Conservation (phyloP, 148 eudicot species). For the Suaeda aralocaspica region DNA sequence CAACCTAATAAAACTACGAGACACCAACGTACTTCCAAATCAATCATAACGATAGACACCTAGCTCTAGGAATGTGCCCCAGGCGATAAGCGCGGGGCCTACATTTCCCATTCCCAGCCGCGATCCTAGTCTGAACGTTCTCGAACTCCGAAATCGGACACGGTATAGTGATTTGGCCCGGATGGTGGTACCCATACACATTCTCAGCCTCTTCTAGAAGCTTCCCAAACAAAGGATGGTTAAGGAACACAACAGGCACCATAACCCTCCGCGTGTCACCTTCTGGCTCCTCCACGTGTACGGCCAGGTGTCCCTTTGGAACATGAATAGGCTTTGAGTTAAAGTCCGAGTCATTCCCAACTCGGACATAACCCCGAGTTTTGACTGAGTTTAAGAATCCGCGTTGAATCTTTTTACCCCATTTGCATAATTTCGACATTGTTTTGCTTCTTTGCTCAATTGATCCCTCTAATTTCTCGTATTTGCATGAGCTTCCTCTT, state of each 20-base stretch:
- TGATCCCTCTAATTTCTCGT: constrained; percentile 18
- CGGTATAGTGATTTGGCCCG: constrained; percentile 78
- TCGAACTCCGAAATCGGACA: constrained; percentile 65
- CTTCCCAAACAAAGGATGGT: constrained; percentile 69
- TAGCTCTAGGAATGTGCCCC: background rate
- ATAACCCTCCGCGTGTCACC: constrained; percentile 46
- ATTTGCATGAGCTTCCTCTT: constrained; percentile 14
- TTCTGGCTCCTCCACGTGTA: constrained; percentile 63
- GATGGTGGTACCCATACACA: constrained; percentile 62
- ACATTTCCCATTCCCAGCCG: constrained; percentile 29
- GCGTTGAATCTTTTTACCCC: constrained; percentile 36
- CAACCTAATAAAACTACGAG: background rate
- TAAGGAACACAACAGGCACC: constrained; percentile 73
- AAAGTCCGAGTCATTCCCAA: constrained; percentile 28
- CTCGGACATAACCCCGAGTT: constrained; percentile 32
- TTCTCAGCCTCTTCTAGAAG: constrained; percentile 61
- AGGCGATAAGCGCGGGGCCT: constrained; percentile 7
- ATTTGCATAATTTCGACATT: constrained; percentile 30
- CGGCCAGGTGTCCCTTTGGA: constrained; percentile 76
- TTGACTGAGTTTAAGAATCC: constrained; percentile 22
- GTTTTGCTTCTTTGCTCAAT: constrained; percentile 12
- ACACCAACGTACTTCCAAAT: background rate
- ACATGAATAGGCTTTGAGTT: constrained; percentile 25
- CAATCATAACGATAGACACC: constrained; percentile 11
- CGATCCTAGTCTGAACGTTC: constrained; percentile 47